Percentiles rank a stretch among this genome's conserved stretches.
Conservation (phyloP, 306 rosid species). For the Ormosia semicastrata region DNA sequence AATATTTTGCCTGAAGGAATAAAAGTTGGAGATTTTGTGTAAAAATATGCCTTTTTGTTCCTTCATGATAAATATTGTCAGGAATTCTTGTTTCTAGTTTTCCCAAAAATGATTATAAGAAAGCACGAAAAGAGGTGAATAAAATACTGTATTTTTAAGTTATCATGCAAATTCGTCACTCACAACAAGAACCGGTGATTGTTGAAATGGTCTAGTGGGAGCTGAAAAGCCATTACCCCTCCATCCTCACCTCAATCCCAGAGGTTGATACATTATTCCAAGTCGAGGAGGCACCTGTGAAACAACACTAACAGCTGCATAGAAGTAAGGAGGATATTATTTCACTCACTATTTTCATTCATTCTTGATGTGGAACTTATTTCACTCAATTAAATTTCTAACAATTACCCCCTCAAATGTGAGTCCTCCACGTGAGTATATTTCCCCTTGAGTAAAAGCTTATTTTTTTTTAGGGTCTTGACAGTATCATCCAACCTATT, state of each 20-base stretch:
- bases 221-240: constrained; percentile 57
- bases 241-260: constrained; percentile 71
- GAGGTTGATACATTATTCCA: constrained; percentile 59
- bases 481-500: too few species aligned
- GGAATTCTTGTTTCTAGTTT: not conserved
- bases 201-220: constrained; percentile 62
- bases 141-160: not conserved
- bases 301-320: constrained; percentile 56
- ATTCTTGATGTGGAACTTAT: too few species aligned
- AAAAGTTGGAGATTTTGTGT: too few species aligned
- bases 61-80: not conserved
- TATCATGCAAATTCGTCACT: constrained; percentile 27
- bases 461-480: too few species aligned
- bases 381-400: too few species aligned
- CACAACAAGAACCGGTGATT: constrained; percentile 51
- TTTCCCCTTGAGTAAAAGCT: too few species aligned
- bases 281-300: constrained; percentile 57
- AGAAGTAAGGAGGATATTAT: constrained; percentile 64
- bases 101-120: not conserved
- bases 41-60: not conserved
- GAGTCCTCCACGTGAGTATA: too few species aligned
- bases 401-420: too few species aligned
- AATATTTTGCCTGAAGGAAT: too few species aligned
- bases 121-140: not conserved
- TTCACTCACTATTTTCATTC: too few species aligned